Percentiles rank a stretch among this genome's conserved stretches.
phyloP scores from a whole-genome alignment of 2,329 filamentous ascomycete species.

The Fusarium agapanthi region DNA sequence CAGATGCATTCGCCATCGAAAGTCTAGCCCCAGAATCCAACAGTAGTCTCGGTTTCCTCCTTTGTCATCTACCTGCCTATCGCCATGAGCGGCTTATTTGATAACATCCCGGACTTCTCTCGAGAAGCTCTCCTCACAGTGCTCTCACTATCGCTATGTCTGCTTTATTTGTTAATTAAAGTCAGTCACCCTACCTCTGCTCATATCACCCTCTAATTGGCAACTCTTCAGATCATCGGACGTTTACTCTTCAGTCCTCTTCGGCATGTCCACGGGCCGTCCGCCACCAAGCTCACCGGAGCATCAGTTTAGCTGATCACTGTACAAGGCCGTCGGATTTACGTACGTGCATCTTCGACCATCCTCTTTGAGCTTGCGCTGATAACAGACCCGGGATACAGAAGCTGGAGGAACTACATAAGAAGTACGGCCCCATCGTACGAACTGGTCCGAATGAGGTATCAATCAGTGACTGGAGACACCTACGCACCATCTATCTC shows the following conservation, averaged over 20 bases:
- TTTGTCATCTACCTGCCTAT: not conserved
- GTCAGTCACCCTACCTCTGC: fast-evolving
- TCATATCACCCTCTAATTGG: fast-evolving
- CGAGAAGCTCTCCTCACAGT: not conserved
- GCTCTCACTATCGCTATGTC: not conserved
- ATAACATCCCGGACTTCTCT: not conserved
- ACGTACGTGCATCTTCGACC: fast-evolving
- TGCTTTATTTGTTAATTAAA: not conserved
- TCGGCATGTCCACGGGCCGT: not conserved
- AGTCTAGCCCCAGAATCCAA: not conserved
- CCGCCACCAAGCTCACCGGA: not conserved
- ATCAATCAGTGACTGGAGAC: not conserved
- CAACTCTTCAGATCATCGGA: not conserved
- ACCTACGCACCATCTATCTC: not conserved
- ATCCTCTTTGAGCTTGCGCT: fast-evolving
- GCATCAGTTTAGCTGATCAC: not conserved
- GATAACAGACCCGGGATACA: not conserved
- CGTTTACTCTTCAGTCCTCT: not conserved
- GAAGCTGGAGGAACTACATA: not conserved
- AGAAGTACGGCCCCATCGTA: not conserved
- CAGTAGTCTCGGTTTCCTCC: fast-evolving
- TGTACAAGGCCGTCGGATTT: not conserved
- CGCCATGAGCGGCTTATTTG: not conserved
- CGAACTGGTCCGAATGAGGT: not conserved
- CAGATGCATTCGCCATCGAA: not conserved